Evolutionary conservation across 169 alveolate species (phyloP), one percentile per base, ranked within the genome.

Genomic region (Condylostoma magnum): DNA sequence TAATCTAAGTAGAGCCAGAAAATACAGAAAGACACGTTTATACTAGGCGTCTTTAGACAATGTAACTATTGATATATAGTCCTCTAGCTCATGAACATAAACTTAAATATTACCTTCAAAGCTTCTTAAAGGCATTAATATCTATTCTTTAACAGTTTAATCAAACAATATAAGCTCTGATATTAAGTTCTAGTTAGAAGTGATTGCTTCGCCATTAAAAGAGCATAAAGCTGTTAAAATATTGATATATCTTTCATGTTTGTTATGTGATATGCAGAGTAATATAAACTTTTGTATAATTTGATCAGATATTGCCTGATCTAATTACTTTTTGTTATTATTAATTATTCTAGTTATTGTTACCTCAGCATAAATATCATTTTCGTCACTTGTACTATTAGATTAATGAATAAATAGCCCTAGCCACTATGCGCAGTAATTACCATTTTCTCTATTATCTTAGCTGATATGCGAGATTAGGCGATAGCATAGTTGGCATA

Each of bases 221-320:
- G 80, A 53, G 47, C 80, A 55, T 25, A 72, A 66, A 36, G 80
- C 80, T 10, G 80, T 72, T 3, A 72, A 27, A 3, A 72, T 72
- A 36, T 58, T 72, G 18, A 72, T 72, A 2, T 51, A 44, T 28
- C 74, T 37, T 52, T 72, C 69, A 30, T 72, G 54, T 33, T 44
- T 72, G 25, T 46, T 55, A 27, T 72, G 46, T 22, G 38, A n/a
- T 8, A 44, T 55, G 52, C 80, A 72, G 15, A 72, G 80, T 5
- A 52, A 2, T 15, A 72, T 72, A 34, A 72, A 72, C 47, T 72
- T n/a, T 10, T n/a, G 37, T 20, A 72, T 72, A 33, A 38, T 57
- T 18, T 43, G n/a, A 3, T 38, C 44, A 25, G 37, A 51, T 5
- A 72, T 72, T 30, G 52, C n/a, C 53, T n/a, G 38, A 12, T 72